Evolutionary conservation across 768 basidiomycete species (phyloP).

Genomic region (Amanita jacksonii): DNA sequence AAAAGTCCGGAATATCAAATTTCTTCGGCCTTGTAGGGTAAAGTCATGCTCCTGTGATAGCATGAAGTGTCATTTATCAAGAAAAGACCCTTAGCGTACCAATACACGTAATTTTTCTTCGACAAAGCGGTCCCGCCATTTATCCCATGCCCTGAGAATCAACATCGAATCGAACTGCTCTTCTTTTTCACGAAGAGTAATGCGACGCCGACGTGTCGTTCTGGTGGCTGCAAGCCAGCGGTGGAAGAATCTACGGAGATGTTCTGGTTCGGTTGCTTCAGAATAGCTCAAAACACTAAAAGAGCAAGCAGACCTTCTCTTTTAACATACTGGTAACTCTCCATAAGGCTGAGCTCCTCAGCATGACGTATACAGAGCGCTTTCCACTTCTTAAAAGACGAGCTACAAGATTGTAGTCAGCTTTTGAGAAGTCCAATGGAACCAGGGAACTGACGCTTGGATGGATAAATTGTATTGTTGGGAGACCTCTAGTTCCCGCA

Average conservation of each 20-base stretch:
- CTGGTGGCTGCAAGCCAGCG: slow-evolving; percentile 57
- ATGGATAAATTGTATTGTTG: slow-evolving; percentile 31
- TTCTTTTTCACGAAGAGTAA: slow-evolving; percentile 50
- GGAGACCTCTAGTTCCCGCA: slow-evolving; percentile 55
- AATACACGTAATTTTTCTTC: slow-evolving; percentile 56
- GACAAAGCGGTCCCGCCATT: slow-evolving; percentile 66
- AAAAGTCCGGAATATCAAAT: slow-evolving; percentile 58
- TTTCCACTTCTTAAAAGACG: slow-evolving; percentile 64
- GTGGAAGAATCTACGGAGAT: slow-evolving; percentile 54
- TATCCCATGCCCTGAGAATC: slow-evolving; percentile 60
- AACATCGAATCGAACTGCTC: slow-evolving; percentile 46
- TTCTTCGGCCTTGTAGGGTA: slow-evolving; percentile 46
- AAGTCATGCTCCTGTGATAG: slow-evolving; percentile 47
- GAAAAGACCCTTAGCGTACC: slow-evolving; percentile 28
- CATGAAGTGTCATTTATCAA: not conserved
- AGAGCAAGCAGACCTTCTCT: slow-evolving; percentile 47
- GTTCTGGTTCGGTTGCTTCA: slow-evolving; percentile 35
- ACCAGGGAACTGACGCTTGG: slow-evolving; percentile 22
- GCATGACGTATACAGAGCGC: slow-evolving; percentile 48
- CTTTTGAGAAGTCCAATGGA: not conserved
- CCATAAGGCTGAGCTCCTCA: slow-evolving; percentile 71
- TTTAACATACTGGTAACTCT: slow-evolving; percentile 75
- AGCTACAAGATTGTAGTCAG: slow-evolving; percentile 23
- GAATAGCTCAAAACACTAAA: slow-evolving; percentile 1
- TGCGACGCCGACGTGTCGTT: slow-evolving; percentile 40